Evolutionary conservation across 768 basidiomycete genomes (phyloP), one percentile per base, ranked within the genome.

Genomic region (Leucosporidium yakuticum): DNA sequence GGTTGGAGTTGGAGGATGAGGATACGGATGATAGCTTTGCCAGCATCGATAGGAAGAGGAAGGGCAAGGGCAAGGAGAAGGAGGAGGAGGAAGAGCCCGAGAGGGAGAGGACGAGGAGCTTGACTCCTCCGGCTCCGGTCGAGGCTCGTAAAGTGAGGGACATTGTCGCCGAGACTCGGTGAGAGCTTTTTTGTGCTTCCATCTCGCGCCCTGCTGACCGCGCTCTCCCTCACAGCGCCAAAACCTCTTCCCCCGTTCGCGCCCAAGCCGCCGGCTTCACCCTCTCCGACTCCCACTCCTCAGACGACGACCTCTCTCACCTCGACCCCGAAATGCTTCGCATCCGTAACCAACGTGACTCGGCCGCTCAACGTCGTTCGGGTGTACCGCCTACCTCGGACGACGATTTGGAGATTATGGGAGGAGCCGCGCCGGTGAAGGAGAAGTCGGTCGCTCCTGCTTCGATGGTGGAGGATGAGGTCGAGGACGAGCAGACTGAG

Each of bases 71-170:
- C 9, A 54, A 60, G 53, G 60, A 34, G 29, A 29, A 56, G n/a
- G 62, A 1, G 8, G 17, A 23, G 39, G 31, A 31, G 32, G 49
- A 29, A 36, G 63, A 60, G 17, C 14, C 61, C 36, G 54, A 27
- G 12, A 54, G 53, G 53, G 53, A 1, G 83, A 82, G 1, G 84
- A 83, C 5, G 83, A 81, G 14, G 79, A 77, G 58, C 70, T 57
- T 47, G 63, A 68, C 58, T 14, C 58, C 36, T 14, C 58, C 58
- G 9, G 36, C 17, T 19, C 34, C 25, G 21, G 53, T 31, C 19
- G 53, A 31, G 53, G 53, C 53, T 14, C 53, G 39, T 15, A 44
- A 44, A 15, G 14, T 29, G 19, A 9, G 11, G 39, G 39, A 25
- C 17, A 58, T 56, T 29, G 20, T 58, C 31, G 56, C 44, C 44